Evolutionary conservation across 169 alveolate genomes (phyloP), one percentile per base, ranked within the genome.

Genomic region (Cryptosporidium meleagridis): DNA sequence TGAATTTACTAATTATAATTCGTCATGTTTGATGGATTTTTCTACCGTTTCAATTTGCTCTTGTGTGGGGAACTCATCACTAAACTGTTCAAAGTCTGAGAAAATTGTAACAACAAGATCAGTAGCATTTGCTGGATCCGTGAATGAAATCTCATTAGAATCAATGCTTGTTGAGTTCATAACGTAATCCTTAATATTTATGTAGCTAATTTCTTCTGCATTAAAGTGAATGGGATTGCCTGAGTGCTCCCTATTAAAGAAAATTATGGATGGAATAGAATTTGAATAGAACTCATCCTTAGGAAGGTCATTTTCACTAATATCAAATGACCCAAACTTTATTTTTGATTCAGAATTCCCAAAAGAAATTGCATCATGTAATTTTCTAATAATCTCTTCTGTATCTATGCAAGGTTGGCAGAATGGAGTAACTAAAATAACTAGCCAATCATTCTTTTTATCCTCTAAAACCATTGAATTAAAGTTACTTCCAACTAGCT

Each of bases 361-460:
- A 23, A 37, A 33, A 29, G 51, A 33, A 31, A 23, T 21, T 31
- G 89, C 89, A 61, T 65, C 75, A 12, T 65, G 21, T 21, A 80
- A 21, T 48, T 80, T 80, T 21, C 55, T 61, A 21, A 80, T 26
- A 10, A 80, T 59, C 41, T 80, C 75, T 41, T 80, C 89, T 10
- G 89, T 80, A 44, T 80, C 80, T n/a, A 37, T 80, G 29, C 89
- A 80, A 3, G 89, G 89, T 44, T 80, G 89, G 69, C 89, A 80
- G n/a, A 80, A 80, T 29, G 89, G 89, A 37, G 89, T 80, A 16
- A 44, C 70, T 41, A 80, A n/a, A 9, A 80, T 8, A 29, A 80
- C 65, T 16, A 80, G 44, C 89, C 89, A 80, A 39, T 80, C 89
- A 65, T 65, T 80, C 16, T 26, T 33, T 6, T 65, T 33, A 51